Conservation (phyloP, 192 early-diverging fungal genomes). For the Chytriomyces confervae region DNA sequence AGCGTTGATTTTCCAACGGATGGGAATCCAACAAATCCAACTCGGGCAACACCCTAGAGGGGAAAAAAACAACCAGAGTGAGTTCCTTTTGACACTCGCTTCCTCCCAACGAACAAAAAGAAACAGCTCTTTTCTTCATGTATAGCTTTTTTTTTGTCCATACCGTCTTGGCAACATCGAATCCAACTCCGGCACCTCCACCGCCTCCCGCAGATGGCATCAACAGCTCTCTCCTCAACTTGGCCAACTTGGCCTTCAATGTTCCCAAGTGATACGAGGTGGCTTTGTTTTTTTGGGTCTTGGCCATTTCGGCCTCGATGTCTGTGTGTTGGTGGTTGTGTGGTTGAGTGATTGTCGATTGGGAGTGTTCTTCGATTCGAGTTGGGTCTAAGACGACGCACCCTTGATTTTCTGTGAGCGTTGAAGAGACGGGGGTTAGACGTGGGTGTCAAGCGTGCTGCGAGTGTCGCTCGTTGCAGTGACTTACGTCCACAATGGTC, state of each 20-base stretch:
- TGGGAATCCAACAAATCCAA: constrained; percentile 97
- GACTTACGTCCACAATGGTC: constrained; percentile 9
- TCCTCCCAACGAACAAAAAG: too few species aligned
- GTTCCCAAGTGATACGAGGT: constrained; percentile 91
- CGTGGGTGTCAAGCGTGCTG: not conserved
- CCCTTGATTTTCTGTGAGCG: not conserved
- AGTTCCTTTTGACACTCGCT: not conserved
- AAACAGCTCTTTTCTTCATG: not conserved
- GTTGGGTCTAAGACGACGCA: not conserved
- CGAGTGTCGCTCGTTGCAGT: not conserved
- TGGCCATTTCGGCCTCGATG: constrained; percentile 77
- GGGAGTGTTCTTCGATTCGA: not conserved
- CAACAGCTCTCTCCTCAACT: constrained; percentile 92
- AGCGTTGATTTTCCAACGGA: constrained; percentile 97
- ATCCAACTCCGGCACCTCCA: constrained; percentile 89
- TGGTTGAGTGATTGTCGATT: not conserved
- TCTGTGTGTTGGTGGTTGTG: constrained; percentile 44
- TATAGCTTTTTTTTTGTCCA: constrained; percentile 29
- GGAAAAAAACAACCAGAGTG: not conserved
- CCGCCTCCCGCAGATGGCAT: constrained; percentile 85
- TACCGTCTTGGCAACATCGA: constrained; percentile 94
- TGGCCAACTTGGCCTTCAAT: constrained; percentile 95
- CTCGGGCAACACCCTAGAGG: constrained; percentile 91
- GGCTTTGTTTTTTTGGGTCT: constrained; percentile 90
- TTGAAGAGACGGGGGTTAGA: not conserved